phyloP scores from a whole-genome alignment of 805 yeast genomes.

The Candida alai region DNA sequence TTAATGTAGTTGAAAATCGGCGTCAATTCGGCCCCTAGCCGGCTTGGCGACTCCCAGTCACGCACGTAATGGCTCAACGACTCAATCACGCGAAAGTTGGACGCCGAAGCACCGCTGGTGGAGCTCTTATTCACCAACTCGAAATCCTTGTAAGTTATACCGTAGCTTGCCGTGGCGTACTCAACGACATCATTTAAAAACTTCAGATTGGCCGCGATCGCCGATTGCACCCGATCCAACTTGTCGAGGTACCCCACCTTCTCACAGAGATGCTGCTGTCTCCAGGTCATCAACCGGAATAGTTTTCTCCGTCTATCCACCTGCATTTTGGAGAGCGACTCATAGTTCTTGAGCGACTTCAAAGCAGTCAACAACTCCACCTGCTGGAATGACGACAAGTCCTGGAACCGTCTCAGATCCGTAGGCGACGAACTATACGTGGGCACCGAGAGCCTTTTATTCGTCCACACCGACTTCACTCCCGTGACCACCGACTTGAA shows the following conservation, averaged over 20 bases:
- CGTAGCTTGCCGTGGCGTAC: conserved; percentile 39
- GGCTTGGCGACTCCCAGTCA: conserved; percentile 56
- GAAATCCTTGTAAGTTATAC: conserved; percentile 39
- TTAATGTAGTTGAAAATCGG: conserved; percentile 54
- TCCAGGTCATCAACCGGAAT: conserved; percentile 46
- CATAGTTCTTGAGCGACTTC: conserved; percentile 44
- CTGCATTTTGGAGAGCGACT: conserved; percentile 34
- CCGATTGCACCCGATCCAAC: conserved; percentile 45
- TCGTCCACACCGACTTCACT: neutral
- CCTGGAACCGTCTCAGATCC: conserved; percentile 10
- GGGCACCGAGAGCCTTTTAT: no score
- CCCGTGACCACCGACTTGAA: conserved; percentile 15
- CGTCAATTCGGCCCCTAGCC: conserved; percentile 21
- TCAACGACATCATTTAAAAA: conserved; percentile 45
- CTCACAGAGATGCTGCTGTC: conserved; percentile 53
- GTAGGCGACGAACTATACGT: neutral
- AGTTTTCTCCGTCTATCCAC: conserved; percentile 43
- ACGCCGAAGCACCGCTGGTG: conserved; percentile 11
- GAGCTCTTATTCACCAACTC: conserved; percentile 10
- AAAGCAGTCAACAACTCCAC: conserved; percentile 40
- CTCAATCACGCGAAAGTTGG: conserved; percentile 48
- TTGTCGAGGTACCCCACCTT: conserved; percentile 53
- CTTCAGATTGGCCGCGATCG: conserved; percentile 45
- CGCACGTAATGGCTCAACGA: conserved; percentile 71
- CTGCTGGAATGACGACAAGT: conserved; percentile 19